phyloP scores from a whole-genome alignment of 2,329 filamentous ascomycete genomes.

The Sarocladium strictum region DNA sequence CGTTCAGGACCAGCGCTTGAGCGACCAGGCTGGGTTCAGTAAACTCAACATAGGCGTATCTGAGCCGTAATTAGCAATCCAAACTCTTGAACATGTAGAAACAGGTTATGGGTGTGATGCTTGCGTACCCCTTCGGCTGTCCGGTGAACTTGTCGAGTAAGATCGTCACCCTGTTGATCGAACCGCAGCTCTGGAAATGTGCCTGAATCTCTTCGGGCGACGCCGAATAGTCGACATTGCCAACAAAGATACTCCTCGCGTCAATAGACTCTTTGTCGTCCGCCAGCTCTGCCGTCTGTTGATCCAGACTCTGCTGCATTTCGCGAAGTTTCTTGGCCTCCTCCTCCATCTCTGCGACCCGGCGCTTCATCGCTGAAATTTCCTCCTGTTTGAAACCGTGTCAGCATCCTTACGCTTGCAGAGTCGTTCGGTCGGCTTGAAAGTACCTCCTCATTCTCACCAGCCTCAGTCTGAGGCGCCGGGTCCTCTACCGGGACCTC shows the following conservation, averaged over 20 bases:
- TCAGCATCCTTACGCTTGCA: slow-evolving; percentile 18
- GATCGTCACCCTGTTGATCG: slow-evolving; percentile 97
- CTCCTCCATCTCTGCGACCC: slow-evolving; percentile 86
- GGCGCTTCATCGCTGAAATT: slow-evolving; percentile 80
- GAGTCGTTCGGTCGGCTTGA: slow-evolving; percentile 19
- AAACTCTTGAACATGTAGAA: slow-evolving; percentile 8
- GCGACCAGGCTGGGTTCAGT: slow-evolving; percentile 88
- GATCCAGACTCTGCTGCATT: slow-evolving; percentile 81
- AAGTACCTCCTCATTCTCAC: slow-evolving; percentile 24
- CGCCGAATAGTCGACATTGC: slow-evolving; percentile 96
- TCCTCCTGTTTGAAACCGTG: slow-evolving; percentile 50
- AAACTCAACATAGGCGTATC: slow-evolving; percentile 98
- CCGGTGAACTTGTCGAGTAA: slow-evolving; percentile 97
- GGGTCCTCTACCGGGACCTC: slow-evolving; percentile 22
- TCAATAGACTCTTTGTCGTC: slow-evolving; percentile 97
- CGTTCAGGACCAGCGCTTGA: slow-evolving; percentile 90
- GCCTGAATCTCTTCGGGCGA: slow-evolving; percentile 95
- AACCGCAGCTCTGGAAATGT: slow-evolving; percentile 94
- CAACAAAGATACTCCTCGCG: slow-evolving; percentile 92
- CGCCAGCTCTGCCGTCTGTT: slow-evolving; percentile 73
- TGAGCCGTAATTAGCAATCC: slow-evolving; percentile 33
- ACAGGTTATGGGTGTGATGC: not conserved
- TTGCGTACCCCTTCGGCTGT: slow-evolving; percentile 90
- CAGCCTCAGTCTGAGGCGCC: slow-evolving; percentile 22
- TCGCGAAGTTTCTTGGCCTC: slow-evolving; percentile 81